Evolutionary conservation across 495 filamentous ascomycete species (phyloP), one percentile per base, ranked within the genome.

Genomic region (Lineolata rhizophorae): DNA sequence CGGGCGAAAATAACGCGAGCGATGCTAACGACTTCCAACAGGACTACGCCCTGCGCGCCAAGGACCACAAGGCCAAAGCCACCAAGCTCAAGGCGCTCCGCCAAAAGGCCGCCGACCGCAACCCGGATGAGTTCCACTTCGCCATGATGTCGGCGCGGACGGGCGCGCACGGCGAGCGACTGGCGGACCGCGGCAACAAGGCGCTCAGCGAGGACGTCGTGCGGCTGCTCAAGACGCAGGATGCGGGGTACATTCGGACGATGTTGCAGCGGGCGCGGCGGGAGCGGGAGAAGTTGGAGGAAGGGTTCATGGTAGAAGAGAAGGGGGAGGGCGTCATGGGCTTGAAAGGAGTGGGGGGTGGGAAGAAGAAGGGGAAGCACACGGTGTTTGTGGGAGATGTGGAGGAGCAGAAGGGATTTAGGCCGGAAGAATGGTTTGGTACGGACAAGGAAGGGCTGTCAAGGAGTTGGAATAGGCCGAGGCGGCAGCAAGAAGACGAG

Each of bases 91-190:
- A 76, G 48, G 62, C 67, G 2, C 69, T 97, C 12, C 64, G 71
- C 40, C 62, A 73, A 37, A 93, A 92, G 55, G 85, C 75, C 15
- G 61, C 66, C 35, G 70, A 87, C 26, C 73, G 80, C 39, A 95
- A 97, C 52, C 81, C 84, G 25, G 87, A 97, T 68, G 83, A 93
- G 53, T 97, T 95, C 60, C 72, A 78, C 55, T 93, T 80, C 47
- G 76, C 72, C 16, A 97, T 97, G 87, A 65, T 90, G 52, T 64
- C 57, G 30, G 59, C 50, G 1, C 53, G 63, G 33, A 68, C 72
- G 18, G n/a, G n/a, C n/a, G 65, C 67, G 35, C 69, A 75, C 39
- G 61, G 70, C 12, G 74, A 64, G 40, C 61, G 60, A 34, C 51
- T 64, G 24, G 51, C 68, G 34, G 62, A 68, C 40, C 49, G 67